Conservation (phyloP, 2,329 filamentous ascomycete species). For the Trichothecium roseum region DNA sequence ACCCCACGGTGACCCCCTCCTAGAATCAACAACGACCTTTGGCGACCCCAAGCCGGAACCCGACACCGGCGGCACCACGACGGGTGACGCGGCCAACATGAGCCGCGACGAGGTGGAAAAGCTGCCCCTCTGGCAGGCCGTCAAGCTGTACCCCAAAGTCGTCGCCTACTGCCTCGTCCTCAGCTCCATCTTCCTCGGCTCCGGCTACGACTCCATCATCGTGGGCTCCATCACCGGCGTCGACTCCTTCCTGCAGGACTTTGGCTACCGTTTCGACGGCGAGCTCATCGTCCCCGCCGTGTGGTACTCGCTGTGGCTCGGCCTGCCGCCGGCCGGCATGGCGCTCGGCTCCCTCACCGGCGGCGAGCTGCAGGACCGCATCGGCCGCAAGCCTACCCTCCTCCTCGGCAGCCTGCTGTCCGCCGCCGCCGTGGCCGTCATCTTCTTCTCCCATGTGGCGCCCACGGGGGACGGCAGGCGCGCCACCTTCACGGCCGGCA, state of each 20-base stretch:
- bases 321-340: slow-evolving; percentile 6
- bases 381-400: slow-evolving; percentile 6
- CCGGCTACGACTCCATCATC: slow-evolving; percentile 6
- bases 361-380: slow-evolving; percentile 7
- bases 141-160: slow-evolving; percentile 8
- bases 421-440: slow-evolving; percentile 4
- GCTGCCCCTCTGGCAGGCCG: slow-evolving; percentile 13
- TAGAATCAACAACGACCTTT: too few relatives aligned
- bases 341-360: slow-evolving; percentile 7
- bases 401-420: slow-evolving; percentile 4
- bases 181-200: background rate
- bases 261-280: slow-evolving; percentile 6
- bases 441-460: slow-evolving; percentile 7
- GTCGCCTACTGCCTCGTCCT: slow-evolving; percentile 2
- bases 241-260: slow-evolving; percentile 7
- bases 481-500: slow-evolving; percentile 30
- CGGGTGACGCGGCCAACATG: too few relatives aligned
- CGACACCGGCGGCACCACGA: too few relatives aligned
- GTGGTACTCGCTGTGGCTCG: slow-evolving; percentile 8
- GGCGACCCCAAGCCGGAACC: too few relatives aligned
- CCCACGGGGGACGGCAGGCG: slow-evolving; percentile 13
- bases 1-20: too few relatives aligned
- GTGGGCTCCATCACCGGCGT: slow-evolving; percentile 7
- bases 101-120: slow-evolving; percentile 3
- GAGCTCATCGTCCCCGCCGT: slow-evolving; percentile 5